These are phyloP conservation scores for Gloeostereum incarnatum DNA, from an alignment of 768 basidiomycete genomes.

Conservation along the genomic window DNA sequence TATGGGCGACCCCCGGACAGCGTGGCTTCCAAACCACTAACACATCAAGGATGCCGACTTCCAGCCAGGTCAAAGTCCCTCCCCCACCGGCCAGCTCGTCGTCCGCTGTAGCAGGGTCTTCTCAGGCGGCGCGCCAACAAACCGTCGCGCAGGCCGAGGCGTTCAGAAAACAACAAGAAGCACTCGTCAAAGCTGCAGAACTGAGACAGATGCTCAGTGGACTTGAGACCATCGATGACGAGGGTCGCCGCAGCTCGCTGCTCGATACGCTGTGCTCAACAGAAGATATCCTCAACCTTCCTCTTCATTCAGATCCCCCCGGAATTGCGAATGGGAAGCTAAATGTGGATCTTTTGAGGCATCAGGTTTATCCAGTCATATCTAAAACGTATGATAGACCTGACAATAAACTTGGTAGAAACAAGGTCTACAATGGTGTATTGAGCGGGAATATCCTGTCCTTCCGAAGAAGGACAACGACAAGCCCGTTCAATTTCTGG, in stretches of 20 bases:
- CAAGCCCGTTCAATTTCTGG: conserved; percentile 86
- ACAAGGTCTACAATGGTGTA: conserved; percentile 83
- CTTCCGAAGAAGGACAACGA: conserved; percentile 61
- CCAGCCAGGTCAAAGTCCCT: no score
- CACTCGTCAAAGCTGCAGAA: conserved; percentile 52
- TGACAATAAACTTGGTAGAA: conserved; percentile 29
- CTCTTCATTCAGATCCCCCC: conserved; percentile 64
- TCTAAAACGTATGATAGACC: background rate
- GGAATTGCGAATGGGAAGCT: conserved; percentile 57
- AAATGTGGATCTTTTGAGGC: conserved; percentile 66
- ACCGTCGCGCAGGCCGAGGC: conserved; percentile 32
- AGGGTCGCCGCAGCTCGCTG: conserved; percentile 58
- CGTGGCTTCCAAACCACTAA: conserved; percentile 33
- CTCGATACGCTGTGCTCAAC: conserved; percentile 60
- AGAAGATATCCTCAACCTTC: conserved; percentile 66
- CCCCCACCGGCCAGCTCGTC: no score
- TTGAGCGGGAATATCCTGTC: conserved; percentile 69
- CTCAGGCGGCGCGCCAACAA: conserved; percentile 5
- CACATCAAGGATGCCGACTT: no score
- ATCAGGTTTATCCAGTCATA: conserved; percentile 45
- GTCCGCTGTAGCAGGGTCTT: background rate
- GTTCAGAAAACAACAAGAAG: conserved; percentile 37
- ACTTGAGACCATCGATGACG: conserved; percentile 74
- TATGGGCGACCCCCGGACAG: conserved; percentile 69
- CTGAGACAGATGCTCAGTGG: conserved; percentile 53